phyloP scores from a whole-genome alignment of 2,329 filamentous ascomycete genomes.

The Didymella sp. region DNA sequence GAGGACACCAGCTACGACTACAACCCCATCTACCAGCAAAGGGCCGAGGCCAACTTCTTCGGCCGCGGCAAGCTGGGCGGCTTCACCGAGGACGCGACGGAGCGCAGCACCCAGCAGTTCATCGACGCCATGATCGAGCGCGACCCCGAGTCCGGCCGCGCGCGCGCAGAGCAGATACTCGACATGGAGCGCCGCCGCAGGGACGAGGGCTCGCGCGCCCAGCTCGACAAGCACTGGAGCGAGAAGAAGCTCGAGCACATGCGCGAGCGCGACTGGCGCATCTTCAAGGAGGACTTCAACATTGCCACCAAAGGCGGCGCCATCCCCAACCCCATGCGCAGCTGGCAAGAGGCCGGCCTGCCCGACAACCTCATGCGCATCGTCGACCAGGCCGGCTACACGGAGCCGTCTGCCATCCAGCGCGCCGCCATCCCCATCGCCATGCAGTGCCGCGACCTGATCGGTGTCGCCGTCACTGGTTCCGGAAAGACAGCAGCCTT shows the following conservation, averaged over 20 bases:
- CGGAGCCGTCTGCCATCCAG: slow-evolving; percentile 90
- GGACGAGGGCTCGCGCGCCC: slow-evolving; percentile 74
- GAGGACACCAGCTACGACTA: slow-evolving; percentile 89
- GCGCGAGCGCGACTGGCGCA: slow-evolving; percentile 97
- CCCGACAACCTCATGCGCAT: slow-evolving; percentile 81
- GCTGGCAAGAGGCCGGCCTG: slow-evolving; percentile 84
- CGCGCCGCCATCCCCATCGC: slow-evolving; percentile 95
- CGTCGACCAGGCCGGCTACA: slow-evolving; percentile 84
- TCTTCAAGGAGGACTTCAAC: slow-evolving; percentile 99
- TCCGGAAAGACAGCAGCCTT: slow-evolving; percentile 98
- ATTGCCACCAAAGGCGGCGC: slow-evolving; percentile 91
- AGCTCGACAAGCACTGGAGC: slow-evolving; percentile 91
- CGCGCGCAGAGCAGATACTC: slow-evolving; percentile 79
- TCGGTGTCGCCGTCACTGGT: slow-evolving; percentile 96
- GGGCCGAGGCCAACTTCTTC: slow-evolving; percentile 72
- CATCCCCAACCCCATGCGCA: slow-evolving; percentile 96
- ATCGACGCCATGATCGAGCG: slow-evolving; percentile 74
- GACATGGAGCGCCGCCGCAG: slow-evolving; percentile 82
- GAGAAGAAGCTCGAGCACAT: slow-evolving; percentile 92
- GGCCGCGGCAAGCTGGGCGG: slow-evolving; percentile 72
- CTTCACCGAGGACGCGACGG: slow-evolving; percentile 66
- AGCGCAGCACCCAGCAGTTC: slow-evolving; percentile 61
- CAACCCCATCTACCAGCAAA: slow-evolving; percentile 78
- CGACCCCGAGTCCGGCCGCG: slow-evolving; percentile 76
- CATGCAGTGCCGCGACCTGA: slow-evolving; percentile 90